Evolutionary conservation across 129 eudicot species (phyloP), one percentile per base, ranked within the genome.

Genomic region (Apium graveolens): DNA sequence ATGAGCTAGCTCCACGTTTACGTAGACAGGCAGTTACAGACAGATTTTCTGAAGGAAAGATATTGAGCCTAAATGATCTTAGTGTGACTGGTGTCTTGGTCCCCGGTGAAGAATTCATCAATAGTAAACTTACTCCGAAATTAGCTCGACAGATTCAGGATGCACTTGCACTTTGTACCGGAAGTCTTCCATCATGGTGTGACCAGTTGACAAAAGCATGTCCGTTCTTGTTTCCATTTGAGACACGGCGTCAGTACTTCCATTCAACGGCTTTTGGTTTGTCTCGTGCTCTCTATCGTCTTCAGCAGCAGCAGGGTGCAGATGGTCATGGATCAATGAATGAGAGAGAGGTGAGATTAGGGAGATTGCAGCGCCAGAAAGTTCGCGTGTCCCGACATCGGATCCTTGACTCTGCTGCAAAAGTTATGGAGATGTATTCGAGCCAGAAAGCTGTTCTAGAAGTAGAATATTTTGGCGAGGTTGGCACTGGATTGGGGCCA

Each of bases 381-480:
- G 99, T 96, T 13, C 99, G 99, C 55, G 97, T 96, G 16, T 96
- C 99, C 18, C 84, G 99, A 39, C 92, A 89, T 79, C 86, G 97
- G n/a, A 96, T 96, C 66, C 79, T 96, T 43, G 99, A 96, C 84
- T 96, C 99, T 62, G 99, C 99, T 76, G 91, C 96, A 11, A 96
- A 96, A 84, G 99, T 96, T n/a, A 96, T 96, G 99, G 97, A 96
- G 83, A 92, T 96, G 99, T 96, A 90, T 84, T 92, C 96, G 13
- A 90, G 95, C 73, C 99, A 92, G 55, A 96, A 96, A 62, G 97
- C 97, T 35, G 95, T 96, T 82, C 97, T 96, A 77, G 99, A 96
- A 83, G 99, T 93, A 17, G 97, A 96, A 82, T 96, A 96, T 89
- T 88, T 88, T 76, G 93, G 97, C 77, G 97, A 89, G 76, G 99